These are phyloP conservation scores for Amaranthus tricolor DNA, from an alignment of 179 eudicot species.

Conservation along the genomic window DNA sequence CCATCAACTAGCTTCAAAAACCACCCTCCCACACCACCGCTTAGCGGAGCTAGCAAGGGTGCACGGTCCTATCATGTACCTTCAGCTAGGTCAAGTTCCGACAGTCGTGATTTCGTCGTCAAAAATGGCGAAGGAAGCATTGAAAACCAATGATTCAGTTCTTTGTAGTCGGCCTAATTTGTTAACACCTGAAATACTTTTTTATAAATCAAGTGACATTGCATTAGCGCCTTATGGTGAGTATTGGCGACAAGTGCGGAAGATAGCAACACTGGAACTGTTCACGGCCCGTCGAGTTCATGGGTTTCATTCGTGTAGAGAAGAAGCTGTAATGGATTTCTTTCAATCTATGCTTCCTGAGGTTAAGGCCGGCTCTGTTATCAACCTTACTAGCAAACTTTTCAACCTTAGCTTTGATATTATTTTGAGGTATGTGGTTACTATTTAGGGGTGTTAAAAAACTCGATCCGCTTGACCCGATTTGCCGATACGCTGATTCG, in stretches of 20 bases:
- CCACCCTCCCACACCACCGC: slow-evolving; percentile 23
- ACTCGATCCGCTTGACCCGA: too few relatives aligned
- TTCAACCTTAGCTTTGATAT: slow-evolving; percentile 20
- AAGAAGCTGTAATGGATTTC: slow-evolving; percentile 15
- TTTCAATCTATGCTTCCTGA: background rate
- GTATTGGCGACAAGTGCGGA: slow-evolving; percentile 32
- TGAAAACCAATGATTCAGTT: slow-evolving; percentile 26
- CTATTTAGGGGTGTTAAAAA: too few relatives aligned
- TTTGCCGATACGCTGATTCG: too few relatives aligned
- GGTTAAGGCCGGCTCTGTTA: background rate
- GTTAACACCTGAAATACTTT: background rate
- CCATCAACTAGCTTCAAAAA: slow-evolving; percentile 26
- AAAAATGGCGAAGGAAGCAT: slow-evolving; percentile 21
- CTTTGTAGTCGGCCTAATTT: slow-evolving; percentile 22
- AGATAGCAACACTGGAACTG: slow-evolving; percentile 22
- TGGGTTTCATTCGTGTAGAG: slow-evolving; percentile 20
- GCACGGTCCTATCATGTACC: slow-evolving; percentile 34
- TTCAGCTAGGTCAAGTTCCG: slow-evolving; percentile 26
- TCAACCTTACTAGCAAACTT: slow-evolving; percentile 14
- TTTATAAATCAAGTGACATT: slow-evolving; percentile 17
- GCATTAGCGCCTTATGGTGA: slow-evolving; percentile 26
- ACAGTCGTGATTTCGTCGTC: slow-evolving; percentile 26
- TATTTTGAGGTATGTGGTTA: slow-evolving; percentile 25
- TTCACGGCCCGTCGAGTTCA: slow-evolving; percentile 17
- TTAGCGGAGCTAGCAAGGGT: slow-evolving; percentile 19